Evolutionary conservation across 2,329 filamentous ascomycete genomes (phyloP), one percentile per base, ranked within the genome.

Genomic region (Pochonia chlamydosporia): DNA sequence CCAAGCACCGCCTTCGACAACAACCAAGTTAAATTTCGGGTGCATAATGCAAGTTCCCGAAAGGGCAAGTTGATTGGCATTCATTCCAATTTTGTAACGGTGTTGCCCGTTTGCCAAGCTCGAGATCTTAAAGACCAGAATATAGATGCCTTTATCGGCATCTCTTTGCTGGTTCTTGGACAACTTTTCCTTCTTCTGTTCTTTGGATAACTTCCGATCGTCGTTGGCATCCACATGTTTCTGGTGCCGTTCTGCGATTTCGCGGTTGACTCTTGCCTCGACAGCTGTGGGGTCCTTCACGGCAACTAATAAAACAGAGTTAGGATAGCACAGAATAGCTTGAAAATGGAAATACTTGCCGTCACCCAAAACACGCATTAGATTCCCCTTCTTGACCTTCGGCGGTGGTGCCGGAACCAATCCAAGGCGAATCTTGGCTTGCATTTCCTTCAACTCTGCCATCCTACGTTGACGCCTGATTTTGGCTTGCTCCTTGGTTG

Each of bases 251-350:
- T 95, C 90, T 24, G 86, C 86, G 54, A 99, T 96, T 66, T 99
- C 90, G 45, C 85, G 79, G 65, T 95, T 96, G 44, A 99, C 93
- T 21, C 89, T 84, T 43, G 90, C 89, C 69, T 99, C 93, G 40
- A 99, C 93, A 4, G 93, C 93, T 1, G 95, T 99, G 6, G 93
- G 93, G 67, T 99, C 93, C 62, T 96, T 95, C 55, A 99, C 92
- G 16, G 79, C 79, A 67, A 65, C 68, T 68, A 43, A 21, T 10
- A 51, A 10, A 35, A 14, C 6, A 2, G 10, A 14, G 31, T 39
- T 21, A 50, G 33, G 14, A 47, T 26, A 39, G 26, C 39, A 35
- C 11, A 9, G 33, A 37, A 28, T 25, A 13, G 8, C 21, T 11
- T 11, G 8, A 45, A 20, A 40, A 40, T 26, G 45, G 13, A 20